Evolutionary conservation across 345 rosid genomes (phyloP), one percentile per base, ranked within the genome.

Genomic region (Corchorus capsularis): DNA sequence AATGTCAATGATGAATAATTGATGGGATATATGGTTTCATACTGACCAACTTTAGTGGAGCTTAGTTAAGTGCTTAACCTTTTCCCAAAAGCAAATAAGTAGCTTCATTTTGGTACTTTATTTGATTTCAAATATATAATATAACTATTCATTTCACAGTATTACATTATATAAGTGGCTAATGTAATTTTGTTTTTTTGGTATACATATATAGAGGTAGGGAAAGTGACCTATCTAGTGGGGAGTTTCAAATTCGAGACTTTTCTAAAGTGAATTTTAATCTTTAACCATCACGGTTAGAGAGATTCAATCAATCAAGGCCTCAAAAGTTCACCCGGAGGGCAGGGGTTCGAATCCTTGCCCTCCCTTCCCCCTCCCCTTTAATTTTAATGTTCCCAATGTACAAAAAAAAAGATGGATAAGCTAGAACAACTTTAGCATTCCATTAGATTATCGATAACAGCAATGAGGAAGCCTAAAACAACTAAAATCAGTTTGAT

Each of bases 21-120:
- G 43, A 4, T 52, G 54, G 72, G 64, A 73, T 27, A 27, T 27
- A 27, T 6, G 69, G 66, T 77, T 75, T 9, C 12, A 37, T 27
- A 54, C n/a, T 61, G n/a, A 34, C 65, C 65, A 61, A 61, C 41
- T 32, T 0, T 32, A 17, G 41, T 60, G 64, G 37, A 60, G 8
- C 13, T 60, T 60, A 32, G 5, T 60, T 60, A 32, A 13, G 17
- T 61, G 17, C 37, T 61, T 61, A 57, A 57, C 6, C n/a, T 14
- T 32, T 32, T 61, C 0, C 17, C 16, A 60, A 60, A 60, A 60
- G 64, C 39, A 60, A 60, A 32, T 32, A 13, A 12, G n/a, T 34
- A 13, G 9, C 43, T 6, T 34, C 19, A 14, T 32, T 16, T 61
- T 14, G n/a, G 4, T 62, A 14, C 19, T 35, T 62, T 14, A 32